Evolutionary conservation across 2,329 filamentous ascomycete species (phyloP).

Genomic region (Herpomyces periplanetae): DNA sequence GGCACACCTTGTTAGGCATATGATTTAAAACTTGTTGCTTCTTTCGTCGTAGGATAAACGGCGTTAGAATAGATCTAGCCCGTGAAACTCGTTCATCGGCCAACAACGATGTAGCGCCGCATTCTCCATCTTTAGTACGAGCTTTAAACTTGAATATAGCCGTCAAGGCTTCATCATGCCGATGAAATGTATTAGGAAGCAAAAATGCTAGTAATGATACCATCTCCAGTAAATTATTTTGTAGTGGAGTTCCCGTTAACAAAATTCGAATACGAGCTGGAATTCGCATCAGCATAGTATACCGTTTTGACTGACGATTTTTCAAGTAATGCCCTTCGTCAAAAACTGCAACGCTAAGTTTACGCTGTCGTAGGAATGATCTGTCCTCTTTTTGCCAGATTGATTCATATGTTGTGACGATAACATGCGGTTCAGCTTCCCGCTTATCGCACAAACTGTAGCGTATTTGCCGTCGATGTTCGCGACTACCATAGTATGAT

Average conservation of each 20-base stretch:
- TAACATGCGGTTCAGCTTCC: slow-evolving; percentile 35
- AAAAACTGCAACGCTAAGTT: slow-evolving; percentile 84
- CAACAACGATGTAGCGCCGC: slow-evolving; percentile 32
- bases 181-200: slow-evolving; percentile 41
- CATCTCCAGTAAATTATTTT: slow-evolving; percentile 77
- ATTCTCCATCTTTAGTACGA: slow-evolving; percentile 33
- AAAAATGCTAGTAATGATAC: slow-evolving; percentile 74
- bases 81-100: slow-evolving; percentile 54
- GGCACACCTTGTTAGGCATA: slow-evolving; percentile 36
- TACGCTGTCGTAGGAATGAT: slow-evolving; percentile 55
- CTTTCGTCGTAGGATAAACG: slow-evolving; percentile 69
- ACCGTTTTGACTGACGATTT: slow-evolving; percentile 44
- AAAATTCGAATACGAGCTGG: slow-evolving; percentile 46
- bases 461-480: too few relatives aligned
- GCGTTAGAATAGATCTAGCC: slow-evolving; percentile 64
- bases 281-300: slow-evolving; percentile 37
- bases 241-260: slow-evolving; percentile 57
- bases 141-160: slow-evolving; percentile 74
- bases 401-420: slow-evolving; percentile 88
- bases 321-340: slow-evolving; percentile 85
- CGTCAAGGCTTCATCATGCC: slow-evolving; percentile 34
- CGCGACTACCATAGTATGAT: slow-evolving; percentile 52
- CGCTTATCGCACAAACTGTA: too few relatives aligned
- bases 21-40: slow-evolving; percentile 82
- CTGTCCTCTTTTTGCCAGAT: slow-evolving; percentile 50